phyloP scores from a whole-genome alignment of 495 filamentous ascomycete species.

The Beverwykella pulmonaria region DNA sequence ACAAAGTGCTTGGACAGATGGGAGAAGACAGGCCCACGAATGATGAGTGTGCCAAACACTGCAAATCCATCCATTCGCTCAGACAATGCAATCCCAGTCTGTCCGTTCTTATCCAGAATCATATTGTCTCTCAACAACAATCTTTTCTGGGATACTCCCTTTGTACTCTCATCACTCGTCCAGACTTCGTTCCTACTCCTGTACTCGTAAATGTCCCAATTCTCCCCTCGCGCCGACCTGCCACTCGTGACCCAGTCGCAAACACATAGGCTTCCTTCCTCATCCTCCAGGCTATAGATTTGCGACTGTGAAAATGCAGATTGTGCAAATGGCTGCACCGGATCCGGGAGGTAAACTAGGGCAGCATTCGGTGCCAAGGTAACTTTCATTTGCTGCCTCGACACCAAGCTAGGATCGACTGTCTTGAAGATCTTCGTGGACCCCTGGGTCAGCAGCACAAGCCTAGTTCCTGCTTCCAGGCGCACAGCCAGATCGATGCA shows the following conservation, averaged over 20 bases:
- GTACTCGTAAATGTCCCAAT: constrained; percentile 81
- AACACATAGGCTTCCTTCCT: constrained; percentile 68
- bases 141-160: constrained; percentile 49
- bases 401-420: constrained; percentile 57
- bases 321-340: constrained; percentile 80
- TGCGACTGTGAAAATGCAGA: constrained; percentile 84
- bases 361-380: constrained; percentile 62
- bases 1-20: constrained; percentile 69
- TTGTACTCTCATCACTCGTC: constrained; percentile 41
- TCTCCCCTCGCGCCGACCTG: constrained; percentile 82
- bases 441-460: constrained; percentile 89
- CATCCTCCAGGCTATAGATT: constrained; percentile 65
- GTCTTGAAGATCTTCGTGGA: constrained; percentile 95
- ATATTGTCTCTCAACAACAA: constrained; percentile 82
- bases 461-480: constrained; percentile 63
- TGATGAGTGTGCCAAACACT: constrained; percentile 79
- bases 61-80: constrained; percentile 66
- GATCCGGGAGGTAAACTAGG: constrained; percentile 91
- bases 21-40: constrained; percentile 73
- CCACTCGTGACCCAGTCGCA: constrained; percentile 93
- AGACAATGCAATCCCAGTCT: constrained; percentile 47
- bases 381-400: constrained; percentile 70
- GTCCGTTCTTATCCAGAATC: constrained; percentile 61
- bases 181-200: constrained; percentile 85
- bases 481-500: constrained; percentile 70